A percentile compares a stretch with the other conserved stretches of the same genome.
phyloP scores from a whole-genome alignment of 2,329 filamentous ascomycete species.

The Clarireedia sp. region DNA sequence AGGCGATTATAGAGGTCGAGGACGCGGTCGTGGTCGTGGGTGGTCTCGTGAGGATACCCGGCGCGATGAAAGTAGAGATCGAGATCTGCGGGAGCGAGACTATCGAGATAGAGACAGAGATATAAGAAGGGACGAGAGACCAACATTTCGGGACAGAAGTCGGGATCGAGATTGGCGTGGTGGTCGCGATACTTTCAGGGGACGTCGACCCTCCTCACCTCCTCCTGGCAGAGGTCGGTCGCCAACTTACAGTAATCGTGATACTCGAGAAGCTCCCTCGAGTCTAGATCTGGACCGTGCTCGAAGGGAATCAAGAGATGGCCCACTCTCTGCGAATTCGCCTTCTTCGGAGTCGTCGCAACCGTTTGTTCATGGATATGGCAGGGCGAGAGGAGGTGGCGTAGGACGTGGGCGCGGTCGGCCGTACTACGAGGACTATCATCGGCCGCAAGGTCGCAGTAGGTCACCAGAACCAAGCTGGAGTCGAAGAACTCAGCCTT shows the following conservation, averaged over 20 bases:
- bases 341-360: slow-evolving; percentile 53
- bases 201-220: slow-evolving; percentile 55
- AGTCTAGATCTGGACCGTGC: slow-evolving; percentile 60
- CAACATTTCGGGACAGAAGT: slow-evolving; percentile 9
- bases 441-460: slow-evolving; percentile 27
- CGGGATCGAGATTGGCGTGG: slow-evolving; percentile 19
- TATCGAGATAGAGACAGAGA: slow-evolving; percentile 32
- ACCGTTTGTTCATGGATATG: slow-evolving; percentile 33
- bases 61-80: slow-evolving; percentile 50
- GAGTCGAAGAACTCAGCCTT: slow-evolving; percentile 33
- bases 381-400: slow-evolving; percentile 44
- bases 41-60: slow-evolving; percentile 11
- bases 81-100: slow-evolving; percentile 49
- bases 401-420: slow-evolving; percentile 39
- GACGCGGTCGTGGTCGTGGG: slow-evolving; percentile 33
- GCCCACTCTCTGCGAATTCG: slow-evolving; percentile 63
- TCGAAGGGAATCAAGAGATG: slow-evolving; percentile 63
- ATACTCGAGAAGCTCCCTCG: slow-evolving; percentile 44
- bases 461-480: slow-evolving; percentile 26
- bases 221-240: slow-evolving; percentile 54
- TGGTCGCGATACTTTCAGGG: slow-evolving; percentile 36
- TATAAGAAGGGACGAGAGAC: slow-evolving; percentile 15
- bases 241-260: slow-evolving; percentile 52
- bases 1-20: slow-evolving; percentile 37
- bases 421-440: slow-evolving; percentile 48